Evolutionary conservation across 768 basidiomycete genomes (phyloP), one percentile per base, ranked within the genome.

Genomic region (Agaricus subrufescens): DNA sequence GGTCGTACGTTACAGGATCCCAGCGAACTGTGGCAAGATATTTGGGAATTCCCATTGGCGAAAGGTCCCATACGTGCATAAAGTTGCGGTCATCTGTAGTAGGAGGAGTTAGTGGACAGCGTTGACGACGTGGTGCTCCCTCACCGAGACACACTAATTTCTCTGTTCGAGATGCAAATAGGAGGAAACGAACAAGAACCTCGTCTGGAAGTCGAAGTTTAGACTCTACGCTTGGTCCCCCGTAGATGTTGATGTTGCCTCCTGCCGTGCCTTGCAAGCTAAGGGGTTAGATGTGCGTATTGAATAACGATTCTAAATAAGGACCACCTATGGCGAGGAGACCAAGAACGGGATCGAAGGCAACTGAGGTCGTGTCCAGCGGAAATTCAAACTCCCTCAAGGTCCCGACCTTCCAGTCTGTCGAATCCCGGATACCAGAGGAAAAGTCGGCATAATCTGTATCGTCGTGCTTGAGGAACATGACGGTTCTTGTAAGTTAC

Each of bases 161-260:
- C 58, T 75, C 79, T 2, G 78, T 68, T 2, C 80, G 79, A 0
- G 72, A 62, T 2, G 85, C 80, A 61, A 91, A 88, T 30, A 80
- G 78, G 19, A 92, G 69, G 57, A 86, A 81, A 62, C 84, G 83
- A 57, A 86, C 75, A 34, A 70, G 68, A 19, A 70, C 63, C 10
- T 72, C 67, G 46, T 82, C 73, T 9, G 79, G 78, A 10, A 86
- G 63, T 14, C 63, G 65, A 31, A 87, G 64, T 52, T 67, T 77
- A 44, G 68, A 68, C 50, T 84, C 76, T 11, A 92, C 87, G 3
- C 86, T 82, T 2, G 85, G 79, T 4, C 80, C 75, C 1, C 93
- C 94, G 60, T 84, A 81, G 26, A 94, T 60, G 54, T 85, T 75
- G 34, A 94, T 76, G 1, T 66, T 55, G 0, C 93, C 91, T n/a